Base-by-base conservation (phyloP, 129 eudicot genomes). In the Flaveria robusta region DNA sequence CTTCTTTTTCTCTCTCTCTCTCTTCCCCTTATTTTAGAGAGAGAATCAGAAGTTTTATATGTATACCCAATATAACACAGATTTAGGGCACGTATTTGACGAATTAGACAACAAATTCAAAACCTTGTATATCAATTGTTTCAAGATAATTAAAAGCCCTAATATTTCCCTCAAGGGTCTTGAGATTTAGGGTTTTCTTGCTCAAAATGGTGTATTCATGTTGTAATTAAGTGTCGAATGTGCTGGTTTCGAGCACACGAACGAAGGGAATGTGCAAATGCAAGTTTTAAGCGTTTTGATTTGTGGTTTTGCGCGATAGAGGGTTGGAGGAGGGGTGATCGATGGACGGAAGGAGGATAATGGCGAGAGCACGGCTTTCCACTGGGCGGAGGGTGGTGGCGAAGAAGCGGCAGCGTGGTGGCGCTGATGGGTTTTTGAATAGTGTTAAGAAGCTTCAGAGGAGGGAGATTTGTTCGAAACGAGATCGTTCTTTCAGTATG, bases 361-460 rank as follows among this genome's bases (percentile, higher is more conserved):
- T 96, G 75, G 98, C 98, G 84, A 94, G 86, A 52, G 96, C 97
- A 7, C 85, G 96, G 29, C 93, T 97, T 74, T 94, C 97, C 67
- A 76, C 55, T 62, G 93, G 92, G 5, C 88, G 96, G 50, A 83
- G 98, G 18, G 97, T 94, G 83, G 96, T 89, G 91, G 98, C 97
- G 55, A 94, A 91, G 89, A 94, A 89, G 87, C 85, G 98, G 56
- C 86, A 88, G 0, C 88, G 96, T 49, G 86, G 93, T 19, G 85
- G 92, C 14, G 75, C 66, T 10, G 98, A 94, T 89, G 98, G 91
- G 74, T 94, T 88, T 79, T 96, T 94, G 16, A 94, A 94, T 71
- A 94, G 98, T 73, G 97, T 94, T 20, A 91, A 83, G 92, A 94
- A 94, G 87, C 82, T 94, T 5, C 98, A 94, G 81, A 85, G 97